These are phyloP conservation scores for Sclerospora graminicola DNA, from an alignment of 352 stramenopile genomes.

Conservation along the genomic window DNA sequence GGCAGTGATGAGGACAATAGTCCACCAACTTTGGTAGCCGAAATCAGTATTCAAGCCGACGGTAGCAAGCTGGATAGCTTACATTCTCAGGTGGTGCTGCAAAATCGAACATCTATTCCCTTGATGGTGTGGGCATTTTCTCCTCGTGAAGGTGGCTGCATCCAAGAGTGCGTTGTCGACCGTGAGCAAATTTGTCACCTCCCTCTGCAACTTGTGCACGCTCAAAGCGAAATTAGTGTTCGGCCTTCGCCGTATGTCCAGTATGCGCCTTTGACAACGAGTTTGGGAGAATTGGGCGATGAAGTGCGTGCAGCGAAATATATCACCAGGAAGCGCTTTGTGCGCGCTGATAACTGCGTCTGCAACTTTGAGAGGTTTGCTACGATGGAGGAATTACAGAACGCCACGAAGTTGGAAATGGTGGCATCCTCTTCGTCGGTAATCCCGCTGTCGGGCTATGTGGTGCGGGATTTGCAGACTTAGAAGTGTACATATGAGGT, in stretches of 20 bases:
- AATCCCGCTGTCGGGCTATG: constrained; percentile 57
- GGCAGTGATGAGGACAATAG: constrained; percentile 42
- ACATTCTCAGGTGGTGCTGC: constrained; percentile 79
- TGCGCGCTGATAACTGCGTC: constrained; percentile 59
- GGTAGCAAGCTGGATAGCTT: constrained; percentile 83
- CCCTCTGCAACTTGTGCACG: constrained; percentile 74
- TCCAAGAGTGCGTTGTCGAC: constrained; percentile 78
- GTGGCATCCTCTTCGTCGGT: constrained; percentile 26
- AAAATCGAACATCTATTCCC: constrained; percentile 80
- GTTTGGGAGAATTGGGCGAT: constrained; percentile 68
- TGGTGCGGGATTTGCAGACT: constrained; percentile 72
- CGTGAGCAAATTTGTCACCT: constrained; percentile 75
- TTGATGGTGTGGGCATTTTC: constrained; percentile 86
- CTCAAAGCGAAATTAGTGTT: constrained; percentile 83
- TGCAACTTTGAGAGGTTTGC: constrained; percentile 79
- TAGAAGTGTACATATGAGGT: constrained; percentile 87
- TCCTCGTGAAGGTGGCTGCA: constrained; percentile 60
- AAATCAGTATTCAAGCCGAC: constrained; percentile 82
- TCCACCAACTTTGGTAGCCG: constrained; percentile 67
- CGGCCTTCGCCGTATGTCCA: constrained; percentile 74
- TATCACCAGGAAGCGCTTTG: constrained; percentile 74
- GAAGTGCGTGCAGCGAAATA: constrained; percentile 56
- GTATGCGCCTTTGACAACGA: constrained; percentile 74
- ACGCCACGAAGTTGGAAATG: constrained; percentile 27
- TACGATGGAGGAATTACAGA: constrained; percentile 56